phyloP scores from a whole-genome alignment of 2,329 filamentous ascomycete species.

The Paecilomyces variotii region DNA sequence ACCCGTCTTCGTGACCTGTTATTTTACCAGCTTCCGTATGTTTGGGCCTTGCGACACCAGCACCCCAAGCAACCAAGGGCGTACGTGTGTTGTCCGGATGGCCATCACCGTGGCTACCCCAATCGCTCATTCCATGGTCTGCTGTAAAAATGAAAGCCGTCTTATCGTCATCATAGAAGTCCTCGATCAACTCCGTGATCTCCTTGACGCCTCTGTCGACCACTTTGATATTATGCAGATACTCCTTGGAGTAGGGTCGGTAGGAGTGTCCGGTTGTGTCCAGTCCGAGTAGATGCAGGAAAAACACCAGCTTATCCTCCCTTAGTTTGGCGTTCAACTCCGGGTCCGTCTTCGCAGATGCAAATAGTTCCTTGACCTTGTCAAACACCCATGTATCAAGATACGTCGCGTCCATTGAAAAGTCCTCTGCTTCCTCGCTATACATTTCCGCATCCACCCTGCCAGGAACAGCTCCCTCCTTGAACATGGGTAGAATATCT shows the following conservation, averaged over 20 bases:
- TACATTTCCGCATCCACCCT: conserved; percentile 84
- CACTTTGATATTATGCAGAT: conserved; percentile 86
- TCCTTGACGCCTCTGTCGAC: conserved; percentile 86
- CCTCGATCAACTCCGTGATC: conserved; percentile 69
- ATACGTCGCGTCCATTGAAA: conserved; percentile 68
- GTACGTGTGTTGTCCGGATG: conserved; percentile 96
- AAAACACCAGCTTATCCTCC: conserved; percentile 86
- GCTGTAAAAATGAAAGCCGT: conserved; percentile 96
- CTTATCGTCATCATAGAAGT: conserved; percentile 75
- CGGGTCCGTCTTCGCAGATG: conserved; percentile 66
- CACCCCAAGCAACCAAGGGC: conserved; percentile 86
- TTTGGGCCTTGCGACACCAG: conserved; percentile 72
- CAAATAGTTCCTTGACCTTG: conserved; percentile 78
- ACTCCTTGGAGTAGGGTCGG: conserved; percentile 90
- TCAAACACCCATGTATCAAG: conserved; percentile 96
- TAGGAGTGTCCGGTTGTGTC: conserved; percentile 84
- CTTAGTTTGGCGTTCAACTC: conserved; percentile 65
- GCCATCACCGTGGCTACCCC: conserved; percentile 97
- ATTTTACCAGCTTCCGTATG: conserved; percentile 49
- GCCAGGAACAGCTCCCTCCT: conserved; percentile 80
- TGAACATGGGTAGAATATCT: conserved; percentile 96
- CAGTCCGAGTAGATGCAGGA: conserved; percentile 83
- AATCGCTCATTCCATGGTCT: conserved; percentile 98
- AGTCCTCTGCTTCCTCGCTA: conserved; percentile 78
- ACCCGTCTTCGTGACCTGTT: conserved; percentile 76